Evolutionary conservation across 2,329 filamentous ascomycete genomes (phyloP).

Genomic region (Drechslerella coelobrocha): DNA sequence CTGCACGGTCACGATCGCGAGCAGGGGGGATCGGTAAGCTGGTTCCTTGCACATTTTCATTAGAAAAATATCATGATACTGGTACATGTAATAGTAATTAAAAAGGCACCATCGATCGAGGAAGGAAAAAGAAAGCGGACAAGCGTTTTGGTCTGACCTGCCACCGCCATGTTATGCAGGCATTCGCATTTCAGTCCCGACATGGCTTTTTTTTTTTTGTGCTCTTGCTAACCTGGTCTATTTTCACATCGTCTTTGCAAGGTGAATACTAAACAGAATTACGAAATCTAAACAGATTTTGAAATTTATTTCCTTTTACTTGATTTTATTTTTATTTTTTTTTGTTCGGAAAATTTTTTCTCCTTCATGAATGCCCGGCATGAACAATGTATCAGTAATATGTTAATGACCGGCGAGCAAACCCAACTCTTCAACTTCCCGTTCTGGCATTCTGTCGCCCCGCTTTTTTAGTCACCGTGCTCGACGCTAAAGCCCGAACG

Average conservation of each 20-base stretch:
- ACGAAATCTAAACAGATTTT: background rate
- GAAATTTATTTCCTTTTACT: too few relatives aligned
- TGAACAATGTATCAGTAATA: conserved; percentile 2
- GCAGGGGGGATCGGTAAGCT: background rate
- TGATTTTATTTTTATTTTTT: too few relatives aligned
- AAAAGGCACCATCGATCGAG: background rate
- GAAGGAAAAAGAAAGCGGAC: conserved; percentile 5
- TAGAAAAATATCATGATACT: too few relatives aligned
- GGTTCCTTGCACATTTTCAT: conserved; percentile 21
- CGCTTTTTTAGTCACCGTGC: background rate
- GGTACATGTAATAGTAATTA: too few relatives aligned
- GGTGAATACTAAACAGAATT: background rate
- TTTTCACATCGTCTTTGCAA: conserved; percentile 12
- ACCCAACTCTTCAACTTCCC: background rate
- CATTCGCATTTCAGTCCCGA: background rate
- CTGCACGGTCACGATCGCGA: background rate
- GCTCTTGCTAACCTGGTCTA: conserved; percentile 35
- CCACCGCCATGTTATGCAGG: conserved; percentile 9
- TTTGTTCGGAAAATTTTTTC: background rate
- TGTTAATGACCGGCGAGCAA: background rate
- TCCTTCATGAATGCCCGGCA: background rate
- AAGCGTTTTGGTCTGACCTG: conserved; percentile 40
- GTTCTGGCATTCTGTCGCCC: background rate
- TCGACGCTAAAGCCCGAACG: background rate
- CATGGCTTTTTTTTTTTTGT: conserved; percentile 19